Evolutionary conservation across 2,329 filamentous ascomycete species (phyloP).

Genomic region (Lachnellula willkommii): DNA sequence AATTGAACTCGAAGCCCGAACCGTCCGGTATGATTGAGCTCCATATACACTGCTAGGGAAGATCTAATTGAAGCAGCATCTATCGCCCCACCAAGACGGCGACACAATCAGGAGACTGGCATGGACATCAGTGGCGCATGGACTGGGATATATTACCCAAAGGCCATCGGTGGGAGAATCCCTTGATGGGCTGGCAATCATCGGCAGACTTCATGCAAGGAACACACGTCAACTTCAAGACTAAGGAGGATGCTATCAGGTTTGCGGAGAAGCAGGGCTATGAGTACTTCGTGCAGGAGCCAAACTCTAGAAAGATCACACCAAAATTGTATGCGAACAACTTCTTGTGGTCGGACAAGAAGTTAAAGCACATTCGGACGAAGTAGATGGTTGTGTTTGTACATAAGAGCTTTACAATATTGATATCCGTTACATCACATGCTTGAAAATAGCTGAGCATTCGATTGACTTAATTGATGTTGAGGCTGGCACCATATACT

Average conservation of each 20-base stretch:
- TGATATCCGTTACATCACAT: background rate
- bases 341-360: conserved; percentile 78
- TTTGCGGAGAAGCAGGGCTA: conserved; percentile 99
- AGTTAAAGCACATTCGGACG: conserved; percentile 80
- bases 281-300: conserved; percentile 98
- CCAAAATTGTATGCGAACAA: conserved; percentile 98
- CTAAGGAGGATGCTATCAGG: conserved; percentile 87
- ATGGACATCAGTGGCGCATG: conserved; percentile 85
- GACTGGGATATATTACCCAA: conserved; percentile 94
- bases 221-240: conserved; percentile 82
- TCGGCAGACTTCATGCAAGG: conserved; percentile 94
- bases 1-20: conserved; percentile 86
- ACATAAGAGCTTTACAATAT: conserved; percentile 15
- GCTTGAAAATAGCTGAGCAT: background rate
- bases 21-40: conserved; percentile 70
- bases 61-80: conserved; percentile 56
- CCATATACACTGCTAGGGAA: background rate
- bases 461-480: background rate
- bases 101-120: conserved; percentile 89
- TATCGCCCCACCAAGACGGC: conserved; percentile 90
- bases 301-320: conserved; percentile 76
- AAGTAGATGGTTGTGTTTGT: conserved; percentile 52
- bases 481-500: background rate
- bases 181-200: conserved; percentile 97
- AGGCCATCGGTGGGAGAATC: conserved; percentile 97